Base-by-base conservation (phyloP, 345 rosid species). In the Isatis tinctoria region DNA sequence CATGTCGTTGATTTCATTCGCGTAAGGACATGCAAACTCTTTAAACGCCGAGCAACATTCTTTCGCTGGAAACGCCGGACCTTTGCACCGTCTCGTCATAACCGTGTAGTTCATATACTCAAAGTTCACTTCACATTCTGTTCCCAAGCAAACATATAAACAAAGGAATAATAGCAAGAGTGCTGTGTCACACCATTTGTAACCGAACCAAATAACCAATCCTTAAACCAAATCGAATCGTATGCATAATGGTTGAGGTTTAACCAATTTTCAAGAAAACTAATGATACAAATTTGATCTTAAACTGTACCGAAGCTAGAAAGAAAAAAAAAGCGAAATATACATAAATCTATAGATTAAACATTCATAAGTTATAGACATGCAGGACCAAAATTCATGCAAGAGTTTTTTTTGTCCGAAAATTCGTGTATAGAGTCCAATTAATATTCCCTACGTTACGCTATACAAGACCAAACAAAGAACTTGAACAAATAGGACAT, bases 11-110 rank as follows among this genome's bases (percentile, higher is more conserved):
- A 86, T 61, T 59, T 80, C 53, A 1, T 63, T 82, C 10, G 8
- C 77, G 57, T 85, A 90, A 6, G 90, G 92, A 67, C 96, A 87
- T 54, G 92, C 88, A 73, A 90, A 84, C 33, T 86, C 87, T 82
- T 82, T 81, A 20, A 87, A 85, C 32, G 92, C 82, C 6, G 36
- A 47, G 44, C 96, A 87, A 67, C 92, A 89, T n/a, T 33, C 44
- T 2, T 69, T 35, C 2, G 89, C 68, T 39, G 86, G 86, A 74
- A 76, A 89, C 53, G 57, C 28, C 5, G 92, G 90, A 37, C 90
- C 92, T 80, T 75, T 85, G 72, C 92, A 89, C 24, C 63, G 59
- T 79, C 80, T 86, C n/a, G 80, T 85, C 76, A 89, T 77, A 39
- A 72, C 45, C 1, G 77, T 89, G 76, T 89, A 87, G 76, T 89